A percentile compares a stretch with the other conserved stretches of the same genome.
Evolutionary conservation across 345 rosid species (phyloP).

Genomic region (Syzygium aromaticum): DNA sequence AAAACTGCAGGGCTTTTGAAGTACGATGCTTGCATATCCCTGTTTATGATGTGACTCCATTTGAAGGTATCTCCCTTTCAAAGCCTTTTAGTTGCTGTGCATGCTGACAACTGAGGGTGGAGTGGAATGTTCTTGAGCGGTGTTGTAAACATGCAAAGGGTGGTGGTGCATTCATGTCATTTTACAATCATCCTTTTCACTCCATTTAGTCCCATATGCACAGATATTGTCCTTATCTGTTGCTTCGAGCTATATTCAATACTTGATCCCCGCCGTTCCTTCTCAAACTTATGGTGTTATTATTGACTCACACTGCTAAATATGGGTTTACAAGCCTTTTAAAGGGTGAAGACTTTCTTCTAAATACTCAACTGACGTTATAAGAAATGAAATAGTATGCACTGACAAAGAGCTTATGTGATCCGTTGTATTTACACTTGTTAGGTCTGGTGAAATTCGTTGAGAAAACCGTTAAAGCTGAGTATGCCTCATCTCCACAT

Average conservation of each 20-base stretch:
- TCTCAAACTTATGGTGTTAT: background rate
- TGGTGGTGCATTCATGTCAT: background rate
- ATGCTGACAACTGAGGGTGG: background rate
- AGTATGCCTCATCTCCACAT: slow-evolving; percentile 46
- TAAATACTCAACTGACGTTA: background rate
- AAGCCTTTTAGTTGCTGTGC: background rate
- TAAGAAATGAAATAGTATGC: background rate
- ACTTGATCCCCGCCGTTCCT: background rate
- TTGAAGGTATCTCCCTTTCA: slow-evolving; percentile 39
- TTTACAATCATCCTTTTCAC: background rate
- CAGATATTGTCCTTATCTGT: background rate
- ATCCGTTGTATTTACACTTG: background rate
- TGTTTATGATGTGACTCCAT: slow-evolving; percentile 64
- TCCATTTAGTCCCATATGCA: background rate
- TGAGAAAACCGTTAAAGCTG: slow-evolving; percentile 47
- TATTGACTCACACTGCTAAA: background rate
- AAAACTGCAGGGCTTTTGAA: slow-evolving; percentile 62
- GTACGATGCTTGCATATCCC: slow-evolving; percentile 88
- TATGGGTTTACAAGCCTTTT: background rate
- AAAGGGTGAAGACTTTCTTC: background rate
- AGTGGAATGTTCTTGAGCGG: background rate
- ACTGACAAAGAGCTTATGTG: background rate
- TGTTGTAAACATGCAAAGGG: background rate
- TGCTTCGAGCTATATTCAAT: background rate
- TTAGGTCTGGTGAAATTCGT: slow-evolving; percentile 58